These are phyloP conservation scores for Kodamaea fungicola DNA, from an alignment of 1,139 yeast genomes.

Conservation along the genomic window DNA sequence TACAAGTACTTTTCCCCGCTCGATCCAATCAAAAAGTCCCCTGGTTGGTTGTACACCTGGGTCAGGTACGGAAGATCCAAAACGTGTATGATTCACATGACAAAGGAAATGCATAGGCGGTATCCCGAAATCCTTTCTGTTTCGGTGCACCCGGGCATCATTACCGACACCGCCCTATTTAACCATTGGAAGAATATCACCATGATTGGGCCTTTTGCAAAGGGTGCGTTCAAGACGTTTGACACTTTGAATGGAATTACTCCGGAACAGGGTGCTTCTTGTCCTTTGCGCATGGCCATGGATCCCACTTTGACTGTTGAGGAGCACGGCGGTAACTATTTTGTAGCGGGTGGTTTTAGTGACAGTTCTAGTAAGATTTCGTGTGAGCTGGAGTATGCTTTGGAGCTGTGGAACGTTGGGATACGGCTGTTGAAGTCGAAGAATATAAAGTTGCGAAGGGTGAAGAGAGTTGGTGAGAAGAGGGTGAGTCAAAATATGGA, in stretches of 20 bases:
- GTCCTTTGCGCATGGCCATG: conserved; percentile 34
- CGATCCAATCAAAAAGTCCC: conserved; percentile 22
- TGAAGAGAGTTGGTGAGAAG: too few relatives aligned
- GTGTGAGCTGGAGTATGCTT: conserved; percentile 17
- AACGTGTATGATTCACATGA: conserved; percentile 30
- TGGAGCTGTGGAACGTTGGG: conserved; percentile 25
- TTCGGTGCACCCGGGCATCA: conserved; percentile 41
- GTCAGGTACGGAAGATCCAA: conserved; percentile 37
- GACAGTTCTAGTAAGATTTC: conserved; percentile 25
- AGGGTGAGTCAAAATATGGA: too few relatives aligned
- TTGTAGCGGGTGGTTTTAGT: conserved; percentile 33
- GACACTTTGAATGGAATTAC: conserved; percentile 23
- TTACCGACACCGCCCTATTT: conserved; percentile 34
- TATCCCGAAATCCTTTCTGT: conserved; percentile 33
- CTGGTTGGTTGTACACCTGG: conserved; percentile 26
- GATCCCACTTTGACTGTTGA: conserved; percentile 24
- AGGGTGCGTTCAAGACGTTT: conserved; percentile 13
- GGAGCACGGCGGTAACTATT: conserved; percentile 32
- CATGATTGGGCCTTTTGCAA: conserved; percentile 21
- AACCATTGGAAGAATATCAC: conserved; percentile 28
- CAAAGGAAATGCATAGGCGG: conserved; percentile 23
- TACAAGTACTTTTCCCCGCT: conserved; percentile 23
- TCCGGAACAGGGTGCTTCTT: conserved; percentile 33
- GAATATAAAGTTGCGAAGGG: not conserved
- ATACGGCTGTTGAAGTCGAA: not conserved